Evolutionary conservation across 805 yeast species (phyloP), one percentile per base, ranked within the genome.

Genomic region (Saccharomycodes ludwigii): DNA sequence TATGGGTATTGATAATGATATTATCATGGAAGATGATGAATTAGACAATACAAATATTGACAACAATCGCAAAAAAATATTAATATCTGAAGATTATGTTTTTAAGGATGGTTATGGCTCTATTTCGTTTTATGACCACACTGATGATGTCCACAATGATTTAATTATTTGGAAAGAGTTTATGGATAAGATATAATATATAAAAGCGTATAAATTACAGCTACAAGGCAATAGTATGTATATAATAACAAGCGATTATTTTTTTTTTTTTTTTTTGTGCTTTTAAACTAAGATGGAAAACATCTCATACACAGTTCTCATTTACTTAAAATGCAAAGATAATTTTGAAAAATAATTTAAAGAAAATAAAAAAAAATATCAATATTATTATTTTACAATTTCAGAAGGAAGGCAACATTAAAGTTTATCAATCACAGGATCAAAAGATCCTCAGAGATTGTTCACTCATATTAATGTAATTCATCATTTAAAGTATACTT

Each of bases 1-100:
- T 2, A 26, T 41, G 3, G 44, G 38, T 11, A 24, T 25, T 12
- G 32, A 33, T 17, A 32, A 32, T 4, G 40, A 38, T 12, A 40
- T 28, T 13, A 38, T 40, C 8, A 38, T 36, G 36, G 48, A 47
- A 17, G 44, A 42, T 11, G 44, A 39, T 8, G 37, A 36, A 17
- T 23, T 30, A 8, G 24, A 33, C 21, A 29, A 29, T 18, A 27
- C 29, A 22, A 36, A 29, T 17, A 30, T 39, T 17, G 10, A 30
- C 19, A 13, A 36, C 27, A 30, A 32, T 16, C 16, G 23, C n/a
- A n/a, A n/a, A 14, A 44, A 44, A 22, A 26, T 54, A 11, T 32
- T 51, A 6, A 27, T 54, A 2, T 43, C 49, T 34, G 59, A 54
- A 33, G 58, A 54, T 21, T 49, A 42, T 29, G 32, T 54, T 2